Evolutionary conservation across 108 stramenopile species (phyloP).

Genomic region (Schizochytrium sp.): DNA sequence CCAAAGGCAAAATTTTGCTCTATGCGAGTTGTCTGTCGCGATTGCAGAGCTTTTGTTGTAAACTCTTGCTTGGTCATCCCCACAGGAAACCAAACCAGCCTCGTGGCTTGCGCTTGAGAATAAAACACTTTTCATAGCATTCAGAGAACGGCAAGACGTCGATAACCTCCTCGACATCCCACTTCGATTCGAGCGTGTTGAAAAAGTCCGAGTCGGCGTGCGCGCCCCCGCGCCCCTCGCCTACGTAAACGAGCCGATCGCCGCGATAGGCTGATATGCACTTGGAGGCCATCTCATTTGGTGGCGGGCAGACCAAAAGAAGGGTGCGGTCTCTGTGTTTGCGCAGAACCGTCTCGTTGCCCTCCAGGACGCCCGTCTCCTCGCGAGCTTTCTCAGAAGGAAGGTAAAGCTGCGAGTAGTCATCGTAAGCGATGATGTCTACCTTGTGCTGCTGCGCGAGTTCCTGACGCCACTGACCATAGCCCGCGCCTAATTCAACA

Average conservation of each 20-base stretch:
- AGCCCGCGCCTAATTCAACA: constrained; percentile 35
- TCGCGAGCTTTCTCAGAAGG: background rate
- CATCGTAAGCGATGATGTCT: constrained; percentile 28
- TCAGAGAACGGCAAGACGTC: constrained; percentile 36
- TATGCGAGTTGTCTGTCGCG: no score
- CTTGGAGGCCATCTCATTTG: constrained; percentile 35
- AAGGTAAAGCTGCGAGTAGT: background rate
- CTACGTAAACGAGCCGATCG: constrained; percentile 34
- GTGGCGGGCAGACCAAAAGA: constrained; percentile 34
- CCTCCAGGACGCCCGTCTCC: constrained; percentile 17
- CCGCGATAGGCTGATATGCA: constrained; percentile 28
- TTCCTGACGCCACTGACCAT: constrained; percentile 35
- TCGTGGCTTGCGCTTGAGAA: constrained; percentile 25
- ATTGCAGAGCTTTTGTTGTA: no score
- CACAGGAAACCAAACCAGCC: background rate
- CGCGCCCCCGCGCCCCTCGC: constrained; percentile 40
- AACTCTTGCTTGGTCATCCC: background rate
- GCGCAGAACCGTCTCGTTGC: constrained; percentile 24
- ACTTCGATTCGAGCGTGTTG: constrained; percentile 28
- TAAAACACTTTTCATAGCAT: constrained; percentile 33
- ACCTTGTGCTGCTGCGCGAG: constrained; percentile 16
- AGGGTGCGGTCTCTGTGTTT: constrained; percentile 22
- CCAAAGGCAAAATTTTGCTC: no score
- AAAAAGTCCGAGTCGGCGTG: constrained; percentile 32
- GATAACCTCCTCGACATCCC: constrained; percentile 16